Evolutionary conservation across 176 grass and related monocot genomes (phyloP), one percentile per base, ranked within the genome.

Genomic region (Lolium perenne): DNA sequence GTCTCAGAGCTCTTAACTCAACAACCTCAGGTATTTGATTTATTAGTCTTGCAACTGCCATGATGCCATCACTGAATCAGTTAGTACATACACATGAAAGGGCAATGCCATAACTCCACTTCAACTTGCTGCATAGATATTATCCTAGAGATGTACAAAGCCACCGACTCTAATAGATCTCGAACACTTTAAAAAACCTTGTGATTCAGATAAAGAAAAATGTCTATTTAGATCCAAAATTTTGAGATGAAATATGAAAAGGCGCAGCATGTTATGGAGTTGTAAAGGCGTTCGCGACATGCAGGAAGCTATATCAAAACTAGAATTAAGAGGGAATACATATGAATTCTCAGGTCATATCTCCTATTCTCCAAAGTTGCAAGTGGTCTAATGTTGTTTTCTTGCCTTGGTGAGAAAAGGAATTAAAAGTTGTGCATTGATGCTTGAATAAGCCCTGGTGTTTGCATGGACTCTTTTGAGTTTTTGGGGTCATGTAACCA

Each of bases 21-120:
- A 80, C 88, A 89, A 71, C 85, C 81, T 63, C 86, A 91, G 91
- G 95, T 95, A 87, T 80, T 63, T 53, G 71, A 85, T 45, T 67
- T 13, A 22, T 77, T 72, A 82, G 40, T 87, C 79, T 60, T 22
- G 55, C 48, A 47, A 73, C 43, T 73, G 70, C 11, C 70, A 25
- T 68, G 12, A 50, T 53, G 18, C 2, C 22, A 74, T 80, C 73
- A 47, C 75, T 84, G 21, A 80, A 80, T 69, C 38, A 46, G 23
- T 23, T 73, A 48, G 26, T 57, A 79, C 13, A 45, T 81, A 10
- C 23, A 56, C 12, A 43, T 81, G 51, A 10, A 47, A 35, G 47
- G 18, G 35, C 49, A 38, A 54, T 15, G 3, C 15, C 32, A 23
- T 78, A 78, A 35, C 35, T 59, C 75, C 75, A 78, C 32, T 78